Percentiles rank a stretch among this genome's conserved stretches.
Conservation (phyloP, 345 rosid species). For the Ricinus communis region DNA sequence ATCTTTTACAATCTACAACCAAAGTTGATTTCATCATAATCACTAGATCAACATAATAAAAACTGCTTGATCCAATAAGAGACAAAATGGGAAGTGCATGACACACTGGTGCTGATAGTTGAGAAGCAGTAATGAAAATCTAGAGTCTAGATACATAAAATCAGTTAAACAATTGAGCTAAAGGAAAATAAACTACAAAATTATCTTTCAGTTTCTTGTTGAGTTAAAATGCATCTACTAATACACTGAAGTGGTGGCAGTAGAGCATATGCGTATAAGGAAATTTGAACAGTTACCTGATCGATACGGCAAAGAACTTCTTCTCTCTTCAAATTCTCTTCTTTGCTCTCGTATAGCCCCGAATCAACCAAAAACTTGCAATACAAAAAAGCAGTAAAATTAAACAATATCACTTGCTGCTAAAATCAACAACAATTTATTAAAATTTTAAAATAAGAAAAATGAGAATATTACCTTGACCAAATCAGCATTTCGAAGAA, state of each 20-base stretch:
- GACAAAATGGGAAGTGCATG: background rate
- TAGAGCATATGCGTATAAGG: background rate
- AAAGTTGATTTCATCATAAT: background rate
- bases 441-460: background rate
- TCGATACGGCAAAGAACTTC: conserved; percentile 28
- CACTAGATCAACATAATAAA: background rate
- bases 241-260: background rate
- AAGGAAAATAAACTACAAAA: too few relatives aligned
- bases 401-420: background rate
- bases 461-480: conserved; percentile 17
- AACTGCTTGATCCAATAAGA: background rate
- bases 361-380: conserved; percentile 27
- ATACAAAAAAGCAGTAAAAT: background rate
- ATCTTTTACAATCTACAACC: conserved; percentile 27
- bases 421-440: background rate
- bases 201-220: background rate
- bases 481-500: conserved; percentile 23
- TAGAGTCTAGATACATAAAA: background rate
- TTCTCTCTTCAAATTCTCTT: conserved; percentile 24
- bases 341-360: conserved; percentile 29
- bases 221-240: background rate
- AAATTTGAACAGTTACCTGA: conserved; percentile 16
- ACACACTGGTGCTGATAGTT: background rate
- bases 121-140: background rate
- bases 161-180: too few relatives aligned